Evolutionary conservation across 768 basidiomycete genomes (phyloP), one percentile per base, ranked within the genome.

Genomic region (Kwoniella mangroviensis): DNA sequence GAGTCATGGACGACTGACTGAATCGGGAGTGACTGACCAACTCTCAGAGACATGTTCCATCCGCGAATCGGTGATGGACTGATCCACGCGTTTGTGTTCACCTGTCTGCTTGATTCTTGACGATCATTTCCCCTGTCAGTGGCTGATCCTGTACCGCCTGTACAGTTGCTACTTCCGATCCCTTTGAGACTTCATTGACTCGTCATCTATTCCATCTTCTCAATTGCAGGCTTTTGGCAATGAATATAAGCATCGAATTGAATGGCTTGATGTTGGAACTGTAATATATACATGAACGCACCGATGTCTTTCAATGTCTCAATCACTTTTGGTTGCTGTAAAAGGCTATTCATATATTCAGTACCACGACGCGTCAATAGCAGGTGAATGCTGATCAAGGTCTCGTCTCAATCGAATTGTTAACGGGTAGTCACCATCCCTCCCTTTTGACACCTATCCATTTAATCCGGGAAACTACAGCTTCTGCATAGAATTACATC

Each of bases 111-210:
- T 42, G 10, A 49, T 49, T 19, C 19, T 19, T 45, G 6, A 49
- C 45, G 45, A 49, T 49, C 45, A 49, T 15, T 49, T 49, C 45
- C 45, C 45, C 45, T 49, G 45, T 49, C 45, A 49, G 45, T 49
- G 45, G 45, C 45, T 49, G 4, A 49, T 49, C 45, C 13, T 49
- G 19, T 49, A 49, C 15, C 45, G 45, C 11, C 45, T 6, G 54
- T 55, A 28, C 26, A 28, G 54, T 55, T 12, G 26, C 21, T 42
- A 2, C 22, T 0, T 34, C 15, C 34, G 22, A 24, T 40, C 42
- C 61, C 61, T 62, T 62, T 62, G 61, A 26, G 21, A 45, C 61
- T 26, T 62, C 61, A 62, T 24, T 42, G 22, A 1, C 61, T 62
- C 61, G 61, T 62, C 61, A 28, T 22, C 22, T 15, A 49, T 49